Evolutionary conservation across 495 filamentous ascomycete genomes (phyloP), one percentile per base, ranked within the genome.

Genomic region (Talaromyces stipitatus): DNA sequence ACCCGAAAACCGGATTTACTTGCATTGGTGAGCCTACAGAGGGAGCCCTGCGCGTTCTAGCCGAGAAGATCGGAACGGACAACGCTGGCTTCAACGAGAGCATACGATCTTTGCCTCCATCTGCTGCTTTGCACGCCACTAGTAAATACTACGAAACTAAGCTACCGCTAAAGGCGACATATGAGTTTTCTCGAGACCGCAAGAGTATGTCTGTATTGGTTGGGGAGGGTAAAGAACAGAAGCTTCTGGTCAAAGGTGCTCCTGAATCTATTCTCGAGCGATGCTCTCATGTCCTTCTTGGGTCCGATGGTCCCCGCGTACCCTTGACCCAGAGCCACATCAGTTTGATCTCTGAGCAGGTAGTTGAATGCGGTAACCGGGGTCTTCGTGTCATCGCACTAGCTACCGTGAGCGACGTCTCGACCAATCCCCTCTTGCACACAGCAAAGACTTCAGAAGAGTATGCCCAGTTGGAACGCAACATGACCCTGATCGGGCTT

Each of bases 131-230:
- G 16, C 88, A 97, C 69, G 78, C 83, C 62, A 84, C 88, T 46
- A 97, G 90, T 76, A 80, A 83, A 36, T 89, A 86, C 77, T 97
- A 95, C 66, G 92, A 96, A 74, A 75, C 83, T 55, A 79, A 80
- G 62, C 79, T 82, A 50, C 83, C 84, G 29, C 82, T 85, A 54
- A 79, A 95, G 56, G 85, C 92, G 1, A 95, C 90, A 12, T 99
- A 92, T 60, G 95, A 99, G 68, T 99, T 99, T 72, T 97, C 95
- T 4, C 85, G 95, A 65, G 95, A 97, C 69, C 82, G 95, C 20
- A 99, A 99, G 80, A 97, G 95, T 67, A 99, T 99, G 95, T 99
- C 95, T 24, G 95, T 97, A 27, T 81, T 97, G 16, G 87, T 94
- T 48, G 84, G 86, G 54, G 74, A 80, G 45, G 82, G 78, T 47